Conservation (phyloP, 805 yeast genomes). For the Kodamaea kakaduensis region DNA sequence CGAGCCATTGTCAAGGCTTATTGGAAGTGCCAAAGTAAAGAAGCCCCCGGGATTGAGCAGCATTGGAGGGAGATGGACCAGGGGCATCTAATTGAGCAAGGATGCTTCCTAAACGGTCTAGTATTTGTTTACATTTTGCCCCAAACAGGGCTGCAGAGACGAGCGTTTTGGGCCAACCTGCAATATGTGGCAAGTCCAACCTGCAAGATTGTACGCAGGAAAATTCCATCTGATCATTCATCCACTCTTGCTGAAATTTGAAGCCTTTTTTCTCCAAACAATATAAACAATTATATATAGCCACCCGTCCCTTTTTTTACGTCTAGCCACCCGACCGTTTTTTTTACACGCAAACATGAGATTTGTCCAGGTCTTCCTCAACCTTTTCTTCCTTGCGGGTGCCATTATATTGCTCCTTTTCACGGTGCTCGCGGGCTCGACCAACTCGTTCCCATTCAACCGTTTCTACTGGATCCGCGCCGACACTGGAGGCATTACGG, state of each 20-base stretch:
- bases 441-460: slow-evolving; percentile 54
- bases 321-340: not conserved
- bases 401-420: slow-evolving; percentile 53
- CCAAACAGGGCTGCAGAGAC: not conserved
- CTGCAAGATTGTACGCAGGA: slow-evolving; percentile 3
- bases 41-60: no score
- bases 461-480: slow-evolving; percentile 79
- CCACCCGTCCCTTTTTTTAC: not conserved
- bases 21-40: no score
- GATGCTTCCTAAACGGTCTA: not conserved
- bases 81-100: no score
- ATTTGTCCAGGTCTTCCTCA: slow-evolving; percentile 16
- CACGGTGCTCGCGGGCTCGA: slow-evolving; percentile 63
- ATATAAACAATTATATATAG: slow-evolving; percentile 2
- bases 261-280: not conserved
- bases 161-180: slow-evolving; percentile 4
- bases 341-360: slow-evolving; percentile 7
- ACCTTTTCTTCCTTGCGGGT: slow-evolving; percentile 40
- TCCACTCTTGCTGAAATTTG: slow-evolving; percentile 7
- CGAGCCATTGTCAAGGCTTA: no score
- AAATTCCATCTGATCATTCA: slow-evolving; percentile 8
- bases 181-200: slow-evolving; percentile 3
- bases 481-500: slow-evolving; percentile 54
- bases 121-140: slow-evolving; percentile 2
- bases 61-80: no score